Base-by-base conservation (phyloP, 306 rosid genomes). In the Geum urbanum region DNA sequence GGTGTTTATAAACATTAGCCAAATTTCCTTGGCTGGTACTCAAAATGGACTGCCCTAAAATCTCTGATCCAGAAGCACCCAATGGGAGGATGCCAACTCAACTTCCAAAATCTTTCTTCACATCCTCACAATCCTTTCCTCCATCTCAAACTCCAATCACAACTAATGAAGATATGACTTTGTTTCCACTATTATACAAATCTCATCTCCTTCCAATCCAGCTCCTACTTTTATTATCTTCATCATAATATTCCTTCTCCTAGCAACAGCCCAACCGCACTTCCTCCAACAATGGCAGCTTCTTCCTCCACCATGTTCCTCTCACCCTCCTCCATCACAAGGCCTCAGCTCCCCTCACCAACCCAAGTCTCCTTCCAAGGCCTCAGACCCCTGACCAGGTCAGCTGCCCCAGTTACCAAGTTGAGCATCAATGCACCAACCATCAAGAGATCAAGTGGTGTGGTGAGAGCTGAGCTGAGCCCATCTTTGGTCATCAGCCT, bases 401-500 rank as follows among this genome's bases (percentile, higher is more conserved):
- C 49, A 18, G 45, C 76, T 5, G 8, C 41, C 80, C 75, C 60
- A 32, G 19, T 47, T 6, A 22, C 77, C 76, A 83, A 70, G 54
- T 45, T 69, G 3, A 39, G 43, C 60, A 18, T 39, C 27, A 27
- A 15, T 24, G 18, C 71, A 5, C 45, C 69, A 16, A 76, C 16
- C 62, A 83, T 75, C 72, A 76, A 71, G 77, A 69, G 75, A 52
- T 41, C 64, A 32, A 16, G 8, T 22, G 52, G 37, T 48, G 56
- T 13, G n/a, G 88, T 87, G 62, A 87, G 67, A 68, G 92, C 99
- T 5, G 97, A 89, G 75, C 87, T 94, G 55, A 89, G 75, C 72
- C 24, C 96, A 43, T 9, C 97, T 1, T 63, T 91, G 65, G 99
- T 94, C 10, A 94, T 94, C 65, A 94, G 97, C 85, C 82, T 94